Base-by-base conservation (phyloP, 2,329 filamentous ascomycete genomes). In the Epichloe elymi region DNA sequence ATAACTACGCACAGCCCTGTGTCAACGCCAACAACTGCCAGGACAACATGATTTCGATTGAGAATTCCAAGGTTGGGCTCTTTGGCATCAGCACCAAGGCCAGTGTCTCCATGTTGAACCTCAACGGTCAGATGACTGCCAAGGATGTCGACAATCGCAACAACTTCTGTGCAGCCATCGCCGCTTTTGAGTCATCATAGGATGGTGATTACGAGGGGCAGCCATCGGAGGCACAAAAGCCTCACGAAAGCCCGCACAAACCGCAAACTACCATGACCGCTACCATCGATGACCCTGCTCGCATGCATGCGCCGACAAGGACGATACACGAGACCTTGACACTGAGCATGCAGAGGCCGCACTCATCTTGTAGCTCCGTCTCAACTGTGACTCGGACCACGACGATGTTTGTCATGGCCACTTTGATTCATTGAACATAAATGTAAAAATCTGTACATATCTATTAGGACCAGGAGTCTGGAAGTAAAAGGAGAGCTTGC, bases 1-100 rank as follows among this genome's bases (percentile, higher is more conserved):
- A 91, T 65, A 88, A 89, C 73, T 91, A 91, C 68, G 71, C 69
- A 38, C 84, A 89, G 67, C 72, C 74, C 17, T 93, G 87, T 60
- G 75, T 90, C 15, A 65, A 68, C 38, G 74, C 74, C 10, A 76
- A 86, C 63, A 79, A 76, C 57, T 93, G 87, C 71, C 87, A 91
- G 67, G 74, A 82, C 52, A 84, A 88, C 68, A 89, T 93, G 70
- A 75, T 90, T 45, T 80, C 79, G 58, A 70, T 91, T 37, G 82
- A 88, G 65, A 76, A 78, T 62, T 85, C 76, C 37, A 81, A 73
- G 48, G 72, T 88, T 39, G 71, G 80, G 57, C 65, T 90, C 38
- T 86, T 78, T 56, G 86, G 79, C 7, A 67, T 90, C 51, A 86
- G 76, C 69, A 90, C 86, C 55, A 88, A 88, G 72, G 85, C 85